Evolutionary conservation across 2,329 filamentous ascomycete genomes (phyloP).

Genomic region (Myriosclerotinia scirpicola): DNA sequence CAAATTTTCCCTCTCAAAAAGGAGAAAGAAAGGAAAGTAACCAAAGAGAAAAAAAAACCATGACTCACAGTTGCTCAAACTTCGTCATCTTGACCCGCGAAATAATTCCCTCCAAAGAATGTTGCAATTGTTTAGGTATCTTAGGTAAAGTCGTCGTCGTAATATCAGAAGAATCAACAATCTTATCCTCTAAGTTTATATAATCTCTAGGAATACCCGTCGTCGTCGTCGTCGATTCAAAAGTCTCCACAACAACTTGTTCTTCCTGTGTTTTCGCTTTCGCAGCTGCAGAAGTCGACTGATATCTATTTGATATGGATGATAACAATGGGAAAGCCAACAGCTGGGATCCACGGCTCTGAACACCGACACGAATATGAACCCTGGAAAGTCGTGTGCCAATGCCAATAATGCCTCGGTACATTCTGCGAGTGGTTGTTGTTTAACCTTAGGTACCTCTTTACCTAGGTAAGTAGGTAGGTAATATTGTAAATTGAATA

Average conservation of each 20-base stretch:
- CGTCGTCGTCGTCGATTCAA: background rate
- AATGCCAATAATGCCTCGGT: constrained; percentile 4
- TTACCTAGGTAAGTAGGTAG: background rate
- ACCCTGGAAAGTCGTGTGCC: constrained; percentile 2
- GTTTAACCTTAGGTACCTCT: too few species aligned
- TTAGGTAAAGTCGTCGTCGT: background rate
- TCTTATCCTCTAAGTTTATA: too few species aligned
- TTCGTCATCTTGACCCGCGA: background rate
- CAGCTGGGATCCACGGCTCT: background rate
- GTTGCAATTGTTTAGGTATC: background rate
- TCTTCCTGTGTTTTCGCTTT: too few species aligned
- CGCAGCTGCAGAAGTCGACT: background rate
- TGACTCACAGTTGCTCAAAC: constrained; percentile 26
- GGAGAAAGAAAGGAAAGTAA: background rate
- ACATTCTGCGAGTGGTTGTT: background rate
- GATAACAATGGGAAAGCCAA: background rate
- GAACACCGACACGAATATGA: background rate
- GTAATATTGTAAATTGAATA: background rate
- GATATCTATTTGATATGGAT: background rate
- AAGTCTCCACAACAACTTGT: background rate
- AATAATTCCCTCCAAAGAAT: background rate
- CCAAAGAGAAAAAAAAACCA: background rate
- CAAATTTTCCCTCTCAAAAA: too few species aligned
- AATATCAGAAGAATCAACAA: background rate
- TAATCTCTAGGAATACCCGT: background rate